phyloP scores from a whole-genome alignment of 371 early-diverging fungal genomes.

The Parasitella parasitica region DNA sequence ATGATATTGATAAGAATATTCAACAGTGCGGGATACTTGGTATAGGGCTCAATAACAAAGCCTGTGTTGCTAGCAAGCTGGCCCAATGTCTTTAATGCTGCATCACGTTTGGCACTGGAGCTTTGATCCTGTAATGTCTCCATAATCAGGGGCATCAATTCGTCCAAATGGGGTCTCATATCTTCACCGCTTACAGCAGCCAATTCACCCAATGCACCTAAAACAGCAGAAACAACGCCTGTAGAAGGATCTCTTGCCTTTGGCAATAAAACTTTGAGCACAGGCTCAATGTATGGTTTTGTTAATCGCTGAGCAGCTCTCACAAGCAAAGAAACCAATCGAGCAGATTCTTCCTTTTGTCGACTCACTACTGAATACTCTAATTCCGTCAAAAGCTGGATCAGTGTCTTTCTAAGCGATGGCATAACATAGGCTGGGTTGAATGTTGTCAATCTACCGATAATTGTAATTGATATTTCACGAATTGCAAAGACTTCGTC shows the following conservation, averaged over 20 bases:
- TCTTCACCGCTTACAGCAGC: conserved; percentile 87
- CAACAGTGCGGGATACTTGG: conserved; percentile 85
- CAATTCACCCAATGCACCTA: conserved; percentile 88
- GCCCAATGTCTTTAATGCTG: conserved; percentile 85
- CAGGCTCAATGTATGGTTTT: conserved; percentile 90
- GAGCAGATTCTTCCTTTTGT: conserved; percentile 90
- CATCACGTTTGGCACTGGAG: conserved; percentile 81
- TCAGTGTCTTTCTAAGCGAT: conserved; percentile 81
- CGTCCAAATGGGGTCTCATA: conserved; percentile 78
- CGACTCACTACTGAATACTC: conserved; percentile 85
- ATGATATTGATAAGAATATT: conserved; percentile 79
- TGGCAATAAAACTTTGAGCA: conserved; percentile 81
- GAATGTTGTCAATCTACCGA: conserved; percentile 83
- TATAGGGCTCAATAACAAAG: conserved; percentile 89
- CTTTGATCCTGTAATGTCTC: conserved; percentile 92
- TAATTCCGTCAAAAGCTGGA: conserved; percentile 89
- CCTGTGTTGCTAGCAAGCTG: conserved; percentile 87
- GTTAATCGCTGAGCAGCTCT: conserved; percentile 80
- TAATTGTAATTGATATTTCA: conserved; percentile 80
- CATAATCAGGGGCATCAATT: conserved; percentile 84
- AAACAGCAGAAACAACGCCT: conserved; percentile 79
- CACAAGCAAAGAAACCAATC: conserved; percentile 75
- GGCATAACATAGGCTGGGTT: conserved; percentile 96
- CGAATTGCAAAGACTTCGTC: conserved; percentile 93
- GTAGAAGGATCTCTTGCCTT: conserved; percentile 81